Conservation (phyloP, 2,329 filamentous ascomycete species). For the Fusarium globosum region DNA sequence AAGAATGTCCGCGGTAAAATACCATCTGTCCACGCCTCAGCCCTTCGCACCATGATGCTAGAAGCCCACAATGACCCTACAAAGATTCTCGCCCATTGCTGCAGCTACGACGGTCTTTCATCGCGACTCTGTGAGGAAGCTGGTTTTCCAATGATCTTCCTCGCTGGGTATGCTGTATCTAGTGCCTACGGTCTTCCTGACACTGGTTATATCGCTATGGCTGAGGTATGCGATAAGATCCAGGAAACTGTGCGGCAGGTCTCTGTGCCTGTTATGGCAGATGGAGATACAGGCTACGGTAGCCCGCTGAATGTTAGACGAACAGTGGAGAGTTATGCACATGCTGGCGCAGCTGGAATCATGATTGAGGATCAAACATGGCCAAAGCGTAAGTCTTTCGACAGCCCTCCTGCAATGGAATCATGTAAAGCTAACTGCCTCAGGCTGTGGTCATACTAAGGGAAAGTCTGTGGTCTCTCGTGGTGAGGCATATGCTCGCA, state of each 20-base stretch:
- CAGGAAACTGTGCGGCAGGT: conserved; percentile 54
- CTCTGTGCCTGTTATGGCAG: conserved; percentile 56
- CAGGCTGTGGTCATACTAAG: conserved; percentile 54
- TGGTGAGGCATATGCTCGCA: conserved; percentile 57
- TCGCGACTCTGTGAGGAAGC: conserved; percentile 58
- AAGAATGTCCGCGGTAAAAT: conserved; percentile 40
- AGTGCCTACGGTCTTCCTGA: conserved; percentile 57
- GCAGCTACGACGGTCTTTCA: conserved; percentile 56
- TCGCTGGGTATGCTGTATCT: conserved; percentile 56
- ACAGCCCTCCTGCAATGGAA: fast-evolving
- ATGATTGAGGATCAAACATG: conserved; percentile 62
- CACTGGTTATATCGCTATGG: conserved; percentile 61
- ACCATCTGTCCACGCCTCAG: conserved; percentile 52
- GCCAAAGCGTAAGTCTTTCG: conserved; percentile 55
- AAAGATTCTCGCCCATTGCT: conserved; percentile 57
- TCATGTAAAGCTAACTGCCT: neutral
- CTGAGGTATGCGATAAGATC: conserved; percentile 59
- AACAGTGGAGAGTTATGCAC: conserved; percentile 55
- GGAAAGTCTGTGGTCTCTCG: conserved; percentile 58
- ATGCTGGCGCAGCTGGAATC: conserved; percentile 52
- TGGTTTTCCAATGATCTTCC: conserved; percentile 59
- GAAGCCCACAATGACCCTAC: conserved; percentile 53
- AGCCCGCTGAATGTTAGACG: conserved; percentile 58
- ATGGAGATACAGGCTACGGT: conserved; percentile 61
- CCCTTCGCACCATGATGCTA: conserved; percentile 54